These are phyloP conservation scores for Closterium sp. DNA, from an alignment of 139 green algal species.

Conservation along the genomic window DNA sequence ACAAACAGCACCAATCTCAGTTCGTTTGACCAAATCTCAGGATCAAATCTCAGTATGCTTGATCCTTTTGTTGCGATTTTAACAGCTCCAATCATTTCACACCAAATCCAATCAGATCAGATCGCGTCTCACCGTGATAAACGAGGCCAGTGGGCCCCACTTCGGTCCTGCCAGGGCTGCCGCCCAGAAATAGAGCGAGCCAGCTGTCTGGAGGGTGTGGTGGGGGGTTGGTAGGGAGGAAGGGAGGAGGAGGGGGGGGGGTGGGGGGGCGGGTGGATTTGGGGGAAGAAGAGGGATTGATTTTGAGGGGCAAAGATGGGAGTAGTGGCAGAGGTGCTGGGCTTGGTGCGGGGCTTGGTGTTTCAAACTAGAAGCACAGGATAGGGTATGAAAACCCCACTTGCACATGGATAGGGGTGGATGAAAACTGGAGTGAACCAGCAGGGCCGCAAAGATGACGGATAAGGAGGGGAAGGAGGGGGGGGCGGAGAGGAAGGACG, in stretches of 20 bases:
- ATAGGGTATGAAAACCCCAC: too few relatives aligned
- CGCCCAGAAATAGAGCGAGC: slow-evolving; percentile 36
- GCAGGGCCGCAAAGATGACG: not conserved
- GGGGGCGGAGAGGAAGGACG: not conserved
- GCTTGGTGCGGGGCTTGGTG: too few relatives aligned
- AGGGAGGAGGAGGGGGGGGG: not conserved
- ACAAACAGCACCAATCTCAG: too few relatives aligned
- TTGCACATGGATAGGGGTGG: too few relatives aligned
- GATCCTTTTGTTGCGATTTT: not conserved
- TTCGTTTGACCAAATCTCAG: too few relatives aligned
- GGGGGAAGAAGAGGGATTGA: not conserved
- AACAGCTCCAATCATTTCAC: too few relatives aligned
- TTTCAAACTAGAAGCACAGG: too few relatives aligned
- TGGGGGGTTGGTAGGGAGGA: not conserved
- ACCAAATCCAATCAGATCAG: not conserved
- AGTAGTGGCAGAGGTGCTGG: too few relatives aligned
- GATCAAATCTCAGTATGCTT: not conserved
- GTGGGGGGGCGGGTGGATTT: too few relatives aligned
- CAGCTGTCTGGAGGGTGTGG: slow-evolving; percentile 12
- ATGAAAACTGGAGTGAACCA: not conserved
- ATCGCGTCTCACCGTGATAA: slow-evolving; percentile 11
- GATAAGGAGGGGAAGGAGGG: not conserved
- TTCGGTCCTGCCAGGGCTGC: slow-evolving; percentile 18
- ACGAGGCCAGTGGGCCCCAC: slow-evolving; percentile 3
- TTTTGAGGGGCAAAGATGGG: too few relatives aligned